These are phyloP conservation scores for Colletotrichum liriopes DNA, from an alignment of 2,329 filamentous ascomycete species.

Conservation along the genomic window DNA sequence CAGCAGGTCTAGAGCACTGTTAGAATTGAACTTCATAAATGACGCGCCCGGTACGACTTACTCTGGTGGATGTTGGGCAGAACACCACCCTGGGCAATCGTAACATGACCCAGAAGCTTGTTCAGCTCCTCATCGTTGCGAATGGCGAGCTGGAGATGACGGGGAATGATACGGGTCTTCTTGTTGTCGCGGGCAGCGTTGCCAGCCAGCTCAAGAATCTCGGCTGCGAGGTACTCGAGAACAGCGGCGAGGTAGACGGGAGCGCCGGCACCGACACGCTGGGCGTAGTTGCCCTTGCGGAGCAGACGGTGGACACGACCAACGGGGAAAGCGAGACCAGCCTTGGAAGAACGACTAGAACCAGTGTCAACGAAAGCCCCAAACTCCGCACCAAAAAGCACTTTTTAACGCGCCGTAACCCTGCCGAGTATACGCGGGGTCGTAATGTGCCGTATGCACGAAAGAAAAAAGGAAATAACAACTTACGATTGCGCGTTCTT, in stretches of 20 bases:
- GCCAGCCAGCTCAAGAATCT: conserved; percentile 98
- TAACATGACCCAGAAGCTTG: conserved; percentile 97
- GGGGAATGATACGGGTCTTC: conserved; percentile 99
- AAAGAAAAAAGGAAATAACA: not conserved
- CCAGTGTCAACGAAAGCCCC: conserved; percentile 55
- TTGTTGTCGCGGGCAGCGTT: conserved; percentile 99
- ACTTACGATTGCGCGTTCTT: conserved; percentile 99
- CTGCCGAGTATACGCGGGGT: accelerated
- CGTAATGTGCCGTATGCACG: not conserved
- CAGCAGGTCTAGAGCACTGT: conserved; percentile 82
- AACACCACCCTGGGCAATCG: conserved; percentile 97
- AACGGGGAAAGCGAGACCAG: conserved; percentile 98
- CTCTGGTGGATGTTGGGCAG: conserved; percentile 98
- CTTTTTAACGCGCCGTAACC: conserved; percentile 56
- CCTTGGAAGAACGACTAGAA: conserved; percentile 95
- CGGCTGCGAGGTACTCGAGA: conserved; percentile 97
- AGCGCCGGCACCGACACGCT: conserved; percentile 98
- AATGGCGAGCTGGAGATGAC: conserved; percentile 99
- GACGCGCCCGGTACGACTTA: conserved; percentile 65
- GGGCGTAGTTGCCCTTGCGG: conserved; percentile 99
- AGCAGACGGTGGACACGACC: conserved; percentile 99
- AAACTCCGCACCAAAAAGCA: not conserved
- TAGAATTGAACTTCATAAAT: conserved; percentile 49
- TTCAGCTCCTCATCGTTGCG: conserved; percentile 99
- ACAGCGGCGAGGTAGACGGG: conserved; percentile 98